phyloP scores from a whole-genome alignment of 768 basidiomycete species.

The Leccinum broughii region DNA sequence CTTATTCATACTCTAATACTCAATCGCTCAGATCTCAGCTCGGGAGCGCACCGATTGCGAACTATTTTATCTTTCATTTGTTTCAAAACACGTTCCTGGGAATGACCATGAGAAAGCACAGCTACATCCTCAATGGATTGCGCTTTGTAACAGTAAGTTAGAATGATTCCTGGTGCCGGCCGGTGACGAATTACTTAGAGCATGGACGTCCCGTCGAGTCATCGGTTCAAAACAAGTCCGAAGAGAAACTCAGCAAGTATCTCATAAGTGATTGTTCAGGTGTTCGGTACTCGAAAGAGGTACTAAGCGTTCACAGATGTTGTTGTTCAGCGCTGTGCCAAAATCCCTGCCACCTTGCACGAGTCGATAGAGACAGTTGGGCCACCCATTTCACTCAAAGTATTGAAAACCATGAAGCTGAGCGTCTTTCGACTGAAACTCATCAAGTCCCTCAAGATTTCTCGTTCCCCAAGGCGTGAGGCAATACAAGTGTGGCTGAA shows the following conservation, averaged over 20 bases:
- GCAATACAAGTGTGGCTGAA: slow-evolving; percentile 54
- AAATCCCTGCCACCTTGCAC: slow-evolving; percentile 24
- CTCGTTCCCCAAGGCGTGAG: slow-evolving; percentile 26
- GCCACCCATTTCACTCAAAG: slow-evolving; percentile 41
- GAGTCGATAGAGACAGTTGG: slow-evolving; percentile 17
- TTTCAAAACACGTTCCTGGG: slow-evolving; percentile 48
- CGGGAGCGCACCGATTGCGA: slow-evolving; percentile 81
- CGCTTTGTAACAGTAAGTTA: slow-evolving; percentile 59
- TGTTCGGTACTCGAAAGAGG: slow-evolving; percentile 1
- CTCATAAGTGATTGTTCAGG: slow-evolving; percentile 52
- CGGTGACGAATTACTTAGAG: slow-evolving; percentile 38
- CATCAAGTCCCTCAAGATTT: slow-evolving; percentile 46
- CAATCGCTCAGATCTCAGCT: slow-evolving; percentile 52
- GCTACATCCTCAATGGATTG: slow-evolving; percentile 65
- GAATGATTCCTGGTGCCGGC: not conserved
- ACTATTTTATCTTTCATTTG: slow-evolving; percentile 73
- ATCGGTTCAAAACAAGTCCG: slow-evolving; percentile 29
- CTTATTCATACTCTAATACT: slow-evolving; percentile 13
- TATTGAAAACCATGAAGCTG: slow-evolving; percentile 70
- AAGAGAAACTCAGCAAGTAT: slow-evolving; percentile 57
- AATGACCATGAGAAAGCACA: slow-evolving; percentile 42
- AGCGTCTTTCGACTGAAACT: slow-evolving; percentile 64
- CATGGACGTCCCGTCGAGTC: slow-evolving; percentile 53
- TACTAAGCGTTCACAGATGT: slow-evolving; percentile 27
- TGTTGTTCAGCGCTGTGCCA: slow-evolving; percentile 28